Evolutionary conservation across 331 rosid genomes (phyloP), one percentile per base, ranked within the genome.

Genomic region (Ulmus americana): DNA sequence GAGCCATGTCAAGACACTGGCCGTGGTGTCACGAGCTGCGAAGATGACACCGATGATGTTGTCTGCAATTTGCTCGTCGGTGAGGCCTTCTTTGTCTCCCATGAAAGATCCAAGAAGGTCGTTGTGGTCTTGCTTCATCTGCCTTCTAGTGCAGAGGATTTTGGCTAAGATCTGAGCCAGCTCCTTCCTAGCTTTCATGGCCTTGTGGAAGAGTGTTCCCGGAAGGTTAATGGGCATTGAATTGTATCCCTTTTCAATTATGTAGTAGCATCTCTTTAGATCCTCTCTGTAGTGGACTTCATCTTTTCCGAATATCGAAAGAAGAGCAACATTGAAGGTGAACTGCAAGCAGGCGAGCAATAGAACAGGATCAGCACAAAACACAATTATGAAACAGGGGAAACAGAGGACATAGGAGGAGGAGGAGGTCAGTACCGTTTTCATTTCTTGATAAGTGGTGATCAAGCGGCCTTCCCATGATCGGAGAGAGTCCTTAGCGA

Each of bases 11-110:
- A 90, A 82, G n/a, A 87, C 92, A 74, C 92, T 90, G 42, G 97
- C 97, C 0, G 97, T 90, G 58, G 97, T 90, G 64, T 90, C 97
- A 46, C 97, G 85, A 18, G 97, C 97, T 16, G 97, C 97, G 50
- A 90, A 90, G 40, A 90, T 82, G 73, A 90, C 92, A 0, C 97
- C 97, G 45, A 90, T 90, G 40, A 87, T 64, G 76, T 90, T 87
- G 77, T 90, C 97, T 10, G 94, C 88, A 39, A 90, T 85, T 57
- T 90, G 94, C 7, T 85, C 84, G 60, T 90, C 97, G 6, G 88
- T 83, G 76, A 90, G 88, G 44, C 88, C 90, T 73, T 86, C 80
- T 61, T 85, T 87, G 62, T 73, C 86, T 11, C 72, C 86, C 94
- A 90, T 90, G 79, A 90, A 83, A 5, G 94, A 87, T 68, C 84